A percentile compares a stretch with the other conserved stretches of the same genome.
These are phyloP conservation scores for Strobilomyces confusus DNA, from an alignment of 768 basidiomycete species.

Conservation along the genomic window DNA sequence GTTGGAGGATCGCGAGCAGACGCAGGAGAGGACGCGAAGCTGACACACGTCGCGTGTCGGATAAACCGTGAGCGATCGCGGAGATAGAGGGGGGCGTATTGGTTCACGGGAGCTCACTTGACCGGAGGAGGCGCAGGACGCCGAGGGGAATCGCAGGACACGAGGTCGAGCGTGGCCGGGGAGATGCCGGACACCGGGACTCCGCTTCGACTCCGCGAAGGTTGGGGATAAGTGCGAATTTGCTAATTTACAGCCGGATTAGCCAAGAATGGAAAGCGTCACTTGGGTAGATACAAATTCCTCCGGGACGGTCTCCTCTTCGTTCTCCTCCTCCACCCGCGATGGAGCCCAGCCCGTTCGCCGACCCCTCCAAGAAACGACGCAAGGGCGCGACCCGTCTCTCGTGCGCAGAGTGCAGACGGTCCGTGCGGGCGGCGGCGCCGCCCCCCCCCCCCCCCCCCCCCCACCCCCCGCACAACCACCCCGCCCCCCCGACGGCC, in stretches of 20 bases:
- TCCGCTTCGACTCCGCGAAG: constrained; percentile 26
- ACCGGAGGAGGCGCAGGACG: background rate
- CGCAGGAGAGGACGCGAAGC: too few species aligned
- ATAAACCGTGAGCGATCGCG: background rate
- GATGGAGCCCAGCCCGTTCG: constrained; percentile 26
- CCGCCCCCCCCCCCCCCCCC: background rate
- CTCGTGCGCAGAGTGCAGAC: constrained; percentile 77
- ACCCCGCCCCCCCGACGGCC: too few species aligned
- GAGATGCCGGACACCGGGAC: constrained; percentile 5
- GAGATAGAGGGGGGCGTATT: background rate
- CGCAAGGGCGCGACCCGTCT: constrained; percentile 72
- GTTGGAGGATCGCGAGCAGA: constrained; percentile 18
- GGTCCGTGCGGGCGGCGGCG: too few species aligned
- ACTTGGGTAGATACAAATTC: constrained; percentile 11
- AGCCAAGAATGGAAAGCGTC: constrained; percentile 22
- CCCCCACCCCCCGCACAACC: background rate
- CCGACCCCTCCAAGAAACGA: constrained; percentile 49
- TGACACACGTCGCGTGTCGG: too few species aligned
- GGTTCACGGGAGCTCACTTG: constrained; percentile 6
- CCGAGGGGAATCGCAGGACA: constrained; percentile 14
- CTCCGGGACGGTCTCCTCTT: constrained; percentile 18
- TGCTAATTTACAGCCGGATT: constrained; percentile 15
- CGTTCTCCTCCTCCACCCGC: constrained; percentile 21
- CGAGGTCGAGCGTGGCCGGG: constrained; percentile 8
- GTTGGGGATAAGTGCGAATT: constrained; percentile 9